phyloP scores from a whole-genome alignment of 1,284 basidiomycete genomes.

The Entoloma clypeatum region DNA sequence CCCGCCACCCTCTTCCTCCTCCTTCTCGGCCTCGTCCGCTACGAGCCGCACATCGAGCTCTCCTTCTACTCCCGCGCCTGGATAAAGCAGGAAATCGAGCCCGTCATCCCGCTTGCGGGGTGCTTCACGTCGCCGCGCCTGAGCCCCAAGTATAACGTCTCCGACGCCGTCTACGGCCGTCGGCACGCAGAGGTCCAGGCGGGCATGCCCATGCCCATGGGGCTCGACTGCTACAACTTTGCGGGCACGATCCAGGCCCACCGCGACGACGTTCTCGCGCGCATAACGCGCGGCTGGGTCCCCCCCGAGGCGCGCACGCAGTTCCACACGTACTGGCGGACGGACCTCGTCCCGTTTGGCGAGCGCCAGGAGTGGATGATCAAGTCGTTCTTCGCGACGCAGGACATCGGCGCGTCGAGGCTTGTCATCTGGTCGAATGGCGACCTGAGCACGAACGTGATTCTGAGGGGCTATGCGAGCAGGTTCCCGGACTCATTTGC shows the following conservation, averaged over 20 bases:
- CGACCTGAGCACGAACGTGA: slow-evolving; percentile 55
- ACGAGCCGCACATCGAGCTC: slow-evolving; percentile 81
- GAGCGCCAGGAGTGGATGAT: slow-evolving; percentile 84
- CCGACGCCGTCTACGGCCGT: slow-evolving; percentile 55
- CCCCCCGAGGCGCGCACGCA: slow-evolving; percentile 47
- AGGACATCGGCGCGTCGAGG: slow-evolving; percentile 59
- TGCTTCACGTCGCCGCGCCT: slow-evolving; percentile 66
- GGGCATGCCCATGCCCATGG: slow-evolving; percentile 70
- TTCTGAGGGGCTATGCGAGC: slow-evolving; percentile 58
- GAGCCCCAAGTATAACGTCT: slow-evolving; percentile 67
- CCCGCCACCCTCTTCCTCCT: slow-evolving; percentile 37
- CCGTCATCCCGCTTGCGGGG: slow-evolving; percentile 59
- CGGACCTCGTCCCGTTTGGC: slow-evolving; percentile 75
- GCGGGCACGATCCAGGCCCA: slow-evolving; percentile 63
- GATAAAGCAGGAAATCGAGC: slow-evolving; percentile 66
- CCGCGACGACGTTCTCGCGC: slow-evolving; percentile 11
- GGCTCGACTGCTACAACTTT: slow-evolving; percentile 86
- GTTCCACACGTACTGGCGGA: slow-evolving; percentile 90
- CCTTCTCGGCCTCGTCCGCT: slow-evolving; percentile 50
- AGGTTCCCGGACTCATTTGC: slow-evolving; percentile 70
- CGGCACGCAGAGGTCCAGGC: slow-evolving; percentile 71
- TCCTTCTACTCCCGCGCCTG: slow-evolving; percentile 72
- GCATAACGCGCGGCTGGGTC: slow-evolving; percentile 21
- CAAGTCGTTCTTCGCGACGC: slow-evolving; percentile 88
- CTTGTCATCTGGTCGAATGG: slow-evolving; percentile 89